These are phyloP conservation scores for Taphrina deformans DNA, from an alignment of 1,139 yeast species.

Conservation along the genomic window DNA sequence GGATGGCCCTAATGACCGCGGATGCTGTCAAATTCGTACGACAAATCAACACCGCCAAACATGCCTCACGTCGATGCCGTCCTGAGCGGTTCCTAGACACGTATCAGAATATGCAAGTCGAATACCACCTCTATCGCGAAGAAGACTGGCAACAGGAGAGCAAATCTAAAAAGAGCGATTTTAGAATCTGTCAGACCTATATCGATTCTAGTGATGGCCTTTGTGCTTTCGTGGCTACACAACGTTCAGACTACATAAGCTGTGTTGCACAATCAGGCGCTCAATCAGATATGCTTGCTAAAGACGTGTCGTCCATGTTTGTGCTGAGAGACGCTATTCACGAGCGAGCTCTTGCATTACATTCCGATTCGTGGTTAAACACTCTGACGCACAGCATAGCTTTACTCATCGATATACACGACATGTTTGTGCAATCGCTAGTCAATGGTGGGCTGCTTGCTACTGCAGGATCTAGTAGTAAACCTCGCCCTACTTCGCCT, in stretches of 20 bases:
- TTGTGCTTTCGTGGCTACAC: background rate
- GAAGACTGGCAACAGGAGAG: slow-evolving; percentile 5
- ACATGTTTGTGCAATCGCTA: background rate
- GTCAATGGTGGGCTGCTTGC: background rate
- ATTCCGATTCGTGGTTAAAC: slow-evolving; percentile 12
- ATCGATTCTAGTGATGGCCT: background rate
- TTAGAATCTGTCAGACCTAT: background rate
- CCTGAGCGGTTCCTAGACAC: background rate
- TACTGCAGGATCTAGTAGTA: background rate
- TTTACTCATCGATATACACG: background rate
- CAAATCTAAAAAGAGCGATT: background rate
- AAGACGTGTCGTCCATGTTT: slow-evolving; percentile 2
- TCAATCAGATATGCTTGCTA: background rate
- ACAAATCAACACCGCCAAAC: background rate
- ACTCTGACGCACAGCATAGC: background rate
- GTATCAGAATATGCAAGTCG: background rate
- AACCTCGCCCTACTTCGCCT: slow-evolving; percentile 22
- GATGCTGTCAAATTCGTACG: slow-evolving; percentile 14
- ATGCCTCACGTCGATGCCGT: background rate
- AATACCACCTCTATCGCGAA: slow-evolving; percentile 1
- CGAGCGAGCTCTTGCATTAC: background rate
- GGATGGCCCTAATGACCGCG: background rate
- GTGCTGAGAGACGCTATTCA: slow-evolving; percentile 2
- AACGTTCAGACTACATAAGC: background rate
- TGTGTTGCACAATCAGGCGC: background rate